Conservation (phyloP, 2,329 filamentous ascomycete genomes). For the Colletotrichum noveboracense region DNA sequence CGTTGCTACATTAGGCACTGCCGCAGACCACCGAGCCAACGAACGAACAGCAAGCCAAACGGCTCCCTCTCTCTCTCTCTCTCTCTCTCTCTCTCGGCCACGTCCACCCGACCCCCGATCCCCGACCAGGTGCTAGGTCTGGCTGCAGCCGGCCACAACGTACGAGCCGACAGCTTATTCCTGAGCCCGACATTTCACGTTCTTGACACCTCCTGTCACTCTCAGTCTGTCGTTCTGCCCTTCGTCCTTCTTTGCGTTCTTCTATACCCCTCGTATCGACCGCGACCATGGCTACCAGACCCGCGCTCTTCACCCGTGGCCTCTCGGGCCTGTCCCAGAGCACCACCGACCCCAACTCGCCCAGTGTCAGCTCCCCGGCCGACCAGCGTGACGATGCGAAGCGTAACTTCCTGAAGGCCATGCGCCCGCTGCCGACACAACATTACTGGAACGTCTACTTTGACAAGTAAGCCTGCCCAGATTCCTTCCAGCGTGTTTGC, state of each 20-base stretch:
- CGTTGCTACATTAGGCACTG: slow-evolving; percentile 20
- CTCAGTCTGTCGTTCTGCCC: background rate
- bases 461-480: slow-evolving; percentile 52
- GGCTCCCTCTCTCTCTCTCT: background rate
- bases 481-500: background rate
- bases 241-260: background rate
- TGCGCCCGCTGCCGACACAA: slow-evolving; percentile 76
- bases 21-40: slow-evolving; percentile 14
- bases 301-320: slow-evolving; percentile 65
- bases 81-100: slow-evolving; percentile 3
- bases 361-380: slow-evolving; percentile 70
- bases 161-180: background rate
- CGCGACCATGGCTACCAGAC: slow-evolving; percentile 59
- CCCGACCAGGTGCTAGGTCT: slow-evolving; percentile 1
- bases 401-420: slow-evolving; percentile 80
- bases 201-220: background rate
- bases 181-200: background rate
- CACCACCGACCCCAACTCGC: slow-evolving; percentile 59
- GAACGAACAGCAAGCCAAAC: slow-evolving; percentile 10
- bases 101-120: slow-evolving; percentile 8
- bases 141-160: background rate
- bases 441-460: slow-evolving; percentile 81
- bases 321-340: slow-evolving; percentile 67
- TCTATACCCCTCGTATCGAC: background rate
- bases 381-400: slow-evolving; percentile 79